These are phyloP conservation scores for Elymus sibiricus DNA, from an alignment of 176 grass and related monocot genomes.

Conservation along the genomic window DNA sequence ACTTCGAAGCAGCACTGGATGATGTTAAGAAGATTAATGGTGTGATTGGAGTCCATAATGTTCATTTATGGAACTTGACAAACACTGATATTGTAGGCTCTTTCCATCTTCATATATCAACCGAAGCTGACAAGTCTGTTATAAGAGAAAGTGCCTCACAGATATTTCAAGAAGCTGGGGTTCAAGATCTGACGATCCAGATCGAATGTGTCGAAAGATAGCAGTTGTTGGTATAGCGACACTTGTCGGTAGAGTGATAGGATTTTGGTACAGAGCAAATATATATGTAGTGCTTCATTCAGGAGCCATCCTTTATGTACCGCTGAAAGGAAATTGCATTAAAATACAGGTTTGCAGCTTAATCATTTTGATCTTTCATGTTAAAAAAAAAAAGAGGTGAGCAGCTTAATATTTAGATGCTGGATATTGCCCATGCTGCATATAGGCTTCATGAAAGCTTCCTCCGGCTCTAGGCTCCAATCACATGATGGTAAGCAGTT, in stretches of 20 bases:
- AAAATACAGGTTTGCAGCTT: constrained; percentile 18
- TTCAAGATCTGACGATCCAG: constrained; percentile 85
- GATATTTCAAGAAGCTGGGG: constrained; percentile 69
- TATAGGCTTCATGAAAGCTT: no score
- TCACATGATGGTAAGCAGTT: no score
- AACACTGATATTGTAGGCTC: constrained; percentile 89
- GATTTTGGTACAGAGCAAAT: constrained; percentile 35
- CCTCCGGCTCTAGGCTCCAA: no score
- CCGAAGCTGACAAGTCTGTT: constrained; percentile 55
- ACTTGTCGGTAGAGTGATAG: constrained; percentile 33
- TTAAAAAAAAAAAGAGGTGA: background rate
- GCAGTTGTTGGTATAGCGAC: constrained; percentile 6
- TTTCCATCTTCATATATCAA: constrained; percentile 62
- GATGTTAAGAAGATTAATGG: constrained; percentile 67
- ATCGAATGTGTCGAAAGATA: constrained; percentile 70
- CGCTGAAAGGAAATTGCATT: constrained; percentile 2
- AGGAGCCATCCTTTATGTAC: constrained; percentile 1
- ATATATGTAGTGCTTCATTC: constrained; percentile 17
- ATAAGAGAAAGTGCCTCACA: constrained; percentile 48
- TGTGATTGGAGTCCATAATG: constrained; percentile 54
- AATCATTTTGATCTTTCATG: background rate
- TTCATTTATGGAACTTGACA: constrained; percentile 97
- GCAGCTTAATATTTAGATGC: no score
- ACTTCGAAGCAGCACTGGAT: constrained; percentile 63
- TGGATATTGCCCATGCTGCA: no score